Evolutionary conservation across 2,329 filamentous ascomycete species (phyloP), one percentile per base, ranked within the genome.

Genomic region (Aspergillus sergii): DNA sequence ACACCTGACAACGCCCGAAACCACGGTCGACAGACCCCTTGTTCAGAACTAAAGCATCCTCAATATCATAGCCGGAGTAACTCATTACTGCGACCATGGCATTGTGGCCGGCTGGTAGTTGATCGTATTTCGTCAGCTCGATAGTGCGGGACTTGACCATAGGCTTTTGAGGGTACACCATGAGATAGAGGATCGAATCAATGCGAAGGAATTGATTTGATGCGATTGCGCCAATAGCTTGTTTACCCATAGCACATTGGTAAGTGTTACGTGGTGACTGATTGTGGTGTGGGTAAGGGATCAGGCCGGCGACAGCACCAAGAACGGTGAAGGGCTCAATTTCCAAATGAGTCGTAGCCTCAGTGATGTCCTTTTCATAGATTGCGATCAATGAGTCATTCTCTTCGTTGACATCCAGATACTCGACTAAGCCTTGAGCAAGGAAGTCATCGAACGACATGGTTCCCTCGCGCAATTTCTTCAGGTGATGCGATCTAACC

Each of bases 191-290:
- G 19, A 99, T 84, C 0, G 94, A 98, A 74, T 99, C 95, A 76
- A 99, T 97, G 61, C 95, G 90, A 72, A 94, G 92, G 81, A 97
- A 97, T 78, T 99, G 95, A 75, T 99, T 99, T 75, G 97, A 96
- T 19, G 94, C 95, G 75, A 99, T 98, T 39, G 94, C 94, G 39
- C 95, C 95, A 76, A 99, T 98, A 45, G 95, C 95, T 91, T 99
- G 95, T 82, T 99, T 99, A 86, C 95, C 95, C 95, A 99, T 99
- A 80, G 95, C 95, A 81, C 94, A 97, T 84, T 98, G 94, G 75
- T 99, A 99, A 0, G 95, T 99, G 76, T 99, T 99, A 85, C 95
- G 87, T 11, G 95, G 95, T 19, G 96, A 99, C 78, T 99, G 95
- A 79, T 99, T 99, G 83, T 99, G 95, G 77, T 99, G 95, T 10